These are phyloP conservation scores for Viola pubescens DNA, from an alignment of 441 rosid species.

Conservation along the genomic window DNA sequence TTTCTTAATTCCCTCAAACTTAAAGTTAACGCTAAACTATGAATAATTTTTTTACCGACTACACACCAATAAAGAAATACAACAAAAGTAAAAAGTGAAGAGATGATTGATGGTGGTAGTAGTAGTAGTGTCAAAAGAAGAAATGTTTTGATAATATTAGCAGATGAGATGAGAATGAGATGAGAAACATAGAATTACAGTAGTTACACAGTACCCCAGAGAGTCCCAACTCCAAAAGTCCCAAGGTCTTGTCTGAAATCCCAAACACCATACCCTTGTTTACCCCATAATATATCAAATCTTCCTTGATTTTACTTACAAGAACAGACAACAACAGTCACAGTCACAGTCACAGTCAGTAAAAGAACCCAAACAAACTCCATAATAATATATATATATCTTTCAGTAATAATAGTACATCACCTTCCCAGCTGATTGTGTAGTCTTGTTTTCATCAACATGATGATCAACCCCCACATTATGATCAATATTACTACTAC, in stretches of 20 bases:
- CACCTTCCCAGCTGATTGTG: constrained; percentile 24
- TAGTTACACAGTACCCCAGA: constrained; percentile 34
- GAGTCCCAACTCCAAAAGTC: constrained; percentile 14
- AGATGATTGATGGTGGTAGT: constrained; percentile 25
- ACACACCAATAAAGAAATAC: constrained; percentile 23
- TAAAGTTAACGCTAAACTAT: not conserved
- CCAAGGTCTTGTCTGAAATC: constrained; percentile 23
- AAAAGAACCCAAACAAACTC: not conserved
- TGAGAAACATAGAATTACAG: too few relatives aligned
- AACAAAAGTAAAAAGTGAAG: constrained; percentile 14
- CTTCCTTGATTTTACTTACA: constrained; percentile 47
- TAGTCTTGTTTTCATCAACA: constrained; percentile 35
- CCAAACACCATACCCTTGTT: constrained; percentile 37
- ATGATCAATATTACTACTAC: constrained; percentile 2
- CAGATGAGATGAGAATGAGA: constrained; percentile 8
- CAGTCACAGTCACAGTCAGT: constrained; percentile 29
- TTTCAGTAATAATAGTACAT: constrained; percentile 30
- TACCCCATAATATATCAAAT: constrained; percentile 35
- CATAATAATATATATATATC: not conserved
- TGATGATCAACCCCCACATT: constrained; percentile 11
- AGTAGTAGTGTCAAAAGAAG: constrained; percentile 38
- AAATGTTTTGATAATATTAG: constrained; percentile 23
- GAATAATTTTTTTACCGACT: constrained; percentile 5
- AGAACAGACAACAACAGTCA: too few relatives aligned
- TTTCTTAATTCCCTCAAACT: not conserved